Percentiles rank a stretch among this genome's conserved stretches.
Conservation (phyloP, 768 basidiomycete genomes). For the Lactifluus subvellereus region DNA sequence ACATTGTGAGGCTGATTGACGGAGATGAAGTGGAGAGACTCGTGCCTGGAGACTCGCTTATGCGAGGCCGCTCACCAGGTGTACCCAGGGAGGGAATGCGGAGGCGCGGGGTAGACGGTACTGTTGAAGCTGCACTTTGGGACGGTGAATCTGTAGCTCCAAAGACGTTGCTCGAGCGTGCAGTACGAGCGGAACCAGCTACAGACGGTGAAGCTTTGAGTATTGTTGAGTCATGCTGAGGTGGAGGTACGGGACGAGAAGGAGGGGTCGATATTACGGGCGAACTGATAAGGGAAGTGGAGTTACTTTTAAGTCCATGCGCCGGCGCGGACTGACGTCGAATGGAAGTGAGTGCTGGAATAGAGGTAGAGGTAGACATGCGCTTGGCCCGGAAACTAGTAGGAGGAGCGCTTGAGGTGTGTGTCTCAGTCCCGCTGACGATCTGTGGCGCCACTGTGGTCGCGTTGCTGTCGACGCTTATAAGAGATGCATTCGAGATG, state of each 20-base stretch:
- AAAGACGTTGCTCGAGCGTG: slow-evolving; percentile 27
- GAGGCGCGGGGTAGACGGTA: slow-evolving; percentile 33
- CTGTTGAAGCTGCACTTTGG: slow-evolving; percentile 13
- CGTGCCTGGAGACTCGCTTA: slow-evolving; percentile 24
- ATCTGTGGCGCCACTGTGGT: slow-evolving; percentile 40
- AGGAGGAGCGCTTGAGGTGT: slow-evolving; percentile 33
- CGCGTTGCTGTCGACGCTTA: slow-evolving; percentile 37
- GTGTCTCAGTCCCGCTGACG: slow-evolving; percentile 21
- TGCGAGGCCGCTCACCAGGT: slow-evolving; percentile 29
- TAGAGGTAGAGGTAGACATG: slow-evolving; percentile 27
- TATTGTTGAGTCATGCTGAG: slow-evolving; percentile 1
- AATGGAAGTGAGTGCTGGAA: slow-evolving; percentile 25
- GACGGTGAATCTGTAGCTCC: slow-evolving; percentile 21
- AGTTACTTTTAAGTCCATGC: slow-evolving; percentile 22
- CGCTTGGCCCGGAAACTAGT: slow-evolving; percentile 34
- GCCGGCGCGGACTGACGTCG: slow-evolving; percentile 25
- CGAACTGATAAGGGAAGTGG: slow-evolving; percentile 27
- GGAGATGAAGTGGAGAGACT: slow-evolving; percentile 24
- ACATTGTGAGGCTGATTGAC: slow-evolving; percentile 16
- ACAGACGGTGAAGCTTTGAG: slow-evolving; percentile 29
- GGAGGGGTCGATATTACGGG: slow-evolving; percentile 29
- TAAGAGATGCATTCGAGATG: slow-evolving; percentile 44
- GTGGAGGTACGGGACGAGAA: slow-evolving; percentile 21
- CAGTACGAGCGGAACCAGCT: slow-evolving; percentile 26
- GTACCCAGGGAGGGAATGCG: slow-evolving; percentile 45